phyloP scores from a whole-genome alignment of 352 stramenopile genomes.

The Nothophytophthora sp. region DNA sequence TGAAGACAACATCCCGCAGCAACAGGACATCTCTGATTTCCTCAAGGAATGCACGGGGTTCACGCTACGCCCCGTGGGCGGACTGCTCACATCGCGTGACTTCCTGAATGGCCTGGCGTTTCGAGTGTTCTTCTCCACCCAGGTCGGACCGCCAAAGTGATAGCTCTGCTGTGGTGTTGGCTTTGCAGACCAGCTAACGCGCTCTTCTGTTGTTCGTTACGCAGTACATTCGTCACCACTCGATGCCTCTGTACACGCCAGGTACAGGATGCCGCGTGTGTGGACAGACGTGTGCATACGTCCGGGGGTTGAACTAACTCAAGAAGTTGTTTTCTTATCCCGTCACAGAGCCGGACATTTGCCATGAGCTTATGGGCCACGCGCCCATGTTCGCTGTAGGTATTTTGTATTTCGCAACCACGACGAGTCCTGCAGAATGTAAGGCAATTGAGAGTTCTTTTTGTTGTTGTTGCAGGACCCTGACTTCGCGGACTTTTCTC shows the following conservation, averaged over 20 bases:
- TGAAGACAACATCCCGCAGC: conserved; percentile 95
- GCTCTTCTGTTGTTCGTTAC: not conserved
- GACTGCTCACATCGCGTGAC: conserved; percentile 95
- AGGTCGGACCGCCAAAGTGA: conserved; percentile 36
- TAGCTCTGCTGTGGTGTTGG: too few species aligned
- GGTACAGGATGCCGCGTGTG: too few species aligned
- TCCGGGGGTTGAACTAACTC: too few species aligned
- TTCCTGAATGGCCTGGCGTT: conserved; percentile 98
- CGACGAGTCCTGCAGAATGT: too few species aligned
- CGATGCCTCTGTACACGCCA: conserved; percentile 96
- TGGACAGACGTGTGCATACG: too few species aligned
- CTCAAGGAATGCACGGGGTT: conserved; percentile 93
- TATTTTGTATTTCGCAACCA: not conserved
- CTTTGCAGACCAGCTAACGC: too few species aligned
- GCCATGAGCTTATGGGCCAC: conserved; percentile 96
- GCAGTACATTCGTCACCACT: conserved; percentile 95
- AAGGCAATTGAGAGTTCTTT: not conserved
- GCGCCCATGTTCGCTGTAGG: conserved; percentile 95
- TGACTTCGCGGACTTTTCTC: conserved; percentile 97
- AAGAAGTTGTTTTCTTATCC: too few species aligned
- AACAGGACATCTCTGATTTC: conserved; percentile 95
- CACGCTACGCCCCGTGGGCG: conserved; percentile 93
- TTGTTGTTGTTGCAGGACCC: conserved; percentile 89
- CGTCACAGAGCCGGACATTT: conserved; percentile 99
- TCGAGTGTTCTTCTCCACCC: conserved; percentile 98